Evolutionary conservation across 139 green algal genomes (phyloP).

Genomic region (Ettlia oleoabundans): DNA sequence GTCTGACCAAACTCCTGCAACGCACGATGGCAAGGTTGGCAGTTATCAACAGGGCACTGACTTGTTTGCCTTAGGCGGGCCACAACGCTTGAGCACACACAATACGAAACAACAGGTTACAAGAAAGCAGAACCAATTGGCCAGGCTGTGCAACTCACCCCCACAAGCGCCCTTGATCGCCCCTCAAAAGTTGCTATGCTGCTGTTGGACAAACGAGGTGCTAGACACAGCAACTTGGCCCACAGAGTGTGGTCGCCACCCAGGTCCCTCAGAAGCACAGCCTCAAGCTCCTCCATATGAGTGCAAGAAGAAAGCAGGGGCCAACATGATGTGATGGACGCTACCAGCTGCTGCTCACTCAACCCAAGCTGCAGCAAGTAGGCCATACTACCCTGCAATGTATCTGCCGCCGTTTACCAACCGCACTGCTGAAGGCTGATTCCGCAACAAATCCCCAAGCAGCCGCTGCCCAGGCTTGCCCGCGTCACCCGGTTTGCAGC

Average conservation of each 20-base stretch:
- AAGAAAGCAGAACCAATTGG: not conserved
- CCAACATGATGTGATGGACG: not conserved
- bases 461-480: not conserved
- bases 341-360: not conserved
- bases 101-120: no score
- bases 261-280: constrained; percentile 14
- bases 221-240: not conserved
- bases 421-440: not conserved
- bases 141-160: not conserved
- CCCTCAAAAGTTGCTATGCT: not conserved
- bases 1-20: not conserved
- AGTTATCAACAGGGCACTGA: no score
- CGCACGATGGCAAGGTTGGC: not conserved
- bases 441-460: not conserved
- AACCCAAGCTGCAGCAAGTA: not conserved
- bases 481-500: not conserved
- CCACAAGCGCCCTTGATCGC: not conserved
- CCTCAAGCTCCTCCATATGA: not conserved
- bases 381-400: not conserved
- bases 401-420: not conserved
- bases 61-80: no score
- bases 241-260: not conserved
- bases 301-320: not conserved
- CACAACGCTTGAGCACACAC: not conserved
- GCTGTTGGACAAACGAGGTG: no score